Base-by-base conservation (phyloP, 225 moss, liverwort and hornwort genomes). In the Pleurozium schreberi region DNA sequence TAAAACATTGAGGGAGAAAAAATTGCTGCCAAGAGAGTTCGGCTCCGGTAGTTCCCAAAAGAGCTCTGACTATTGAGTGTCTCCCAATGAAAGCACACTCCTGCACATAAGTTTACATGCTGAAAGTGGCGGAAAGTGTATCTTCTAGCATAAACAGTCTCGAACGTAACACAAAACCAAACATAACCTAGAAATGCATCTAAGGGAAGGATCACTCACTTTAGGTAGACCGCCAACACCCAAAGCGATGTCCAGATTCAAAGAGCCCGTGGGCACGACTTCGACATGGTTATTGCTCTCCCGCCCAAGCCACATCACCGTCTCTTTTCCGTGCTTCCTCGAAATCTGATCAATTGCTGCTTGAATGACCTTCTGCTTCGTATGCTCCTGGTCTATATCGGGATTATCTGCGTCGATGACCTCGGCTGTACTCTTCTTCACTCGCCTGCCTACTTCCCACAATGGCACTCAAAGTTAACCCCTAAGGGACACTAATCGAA, bases 281-380 rank as follows among this genome's bases (percentile, higher is more conserved):
- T 96, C 94, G 65, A 97, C 94, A 88, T 93, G 90, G 70, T 87
- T 89, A 52, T 90, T 84, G 49, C 34, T 92, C 84, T 92, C 93
- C 57, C 95, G 95, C 58, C 96, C 96, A n/a, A 97, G 93, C 96
- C 96, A 96, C 92, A 97, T 96, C 42, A 97, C 93, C 80, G 96
- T 91, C 80, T 96, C 96, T 84, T 93, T 96, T 9, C 96, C 96
- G 84, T 93, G 95, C 86, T 94, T 92, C 86, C 92, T 93, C 42
- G 91, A 80, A 87, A 97, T 96, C 89, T 96, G 92, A 28, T 92
- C 89, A 63, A 97, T 95, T 55, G 96, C 96, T 74, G 94, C 93
- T 91, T 95, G 95, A 26, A 95, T 84, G 62, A 88, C 81, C 81
- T 84, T 92, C 90, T 93, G 92, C 82, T 94, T 93, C 81, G 59